Evolutionary conservation across 2,329 filamentous ascomycete genomes (phyloP).

Genomic region (Calonectria honghensis): DNA sequence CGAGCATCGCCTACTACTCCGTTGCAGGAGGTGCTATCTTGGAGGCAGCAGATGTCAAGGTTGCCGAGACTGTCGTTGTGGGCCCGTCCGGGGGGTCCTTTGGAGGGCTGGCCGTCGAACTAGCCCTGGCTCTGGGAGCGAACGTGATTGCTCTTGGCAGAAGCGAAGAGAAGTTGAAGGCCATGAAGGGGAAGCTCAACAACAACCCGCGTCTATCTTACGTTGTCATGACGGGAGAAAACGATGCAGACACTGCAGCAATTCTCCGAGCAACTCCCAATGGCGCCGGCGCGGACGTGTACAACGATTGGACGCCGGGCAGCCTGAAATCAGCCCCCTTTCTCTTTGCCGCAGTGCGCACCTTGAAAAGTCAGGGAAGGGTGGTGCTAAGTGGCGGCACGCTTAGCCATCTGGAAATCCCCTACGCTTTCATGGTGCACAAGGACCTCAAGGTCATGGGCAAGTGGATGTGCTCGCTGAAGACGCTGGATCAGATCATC

Average conservation of each 20-base stretch:
- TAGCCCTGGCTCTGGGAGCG: conserved; percentile 4
- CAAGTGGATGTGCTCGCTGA: conserved; percentile 33
- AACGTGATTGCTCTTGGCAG: conserved; percentile 28
- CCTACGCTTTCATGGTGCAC: conserved; percentile 27
- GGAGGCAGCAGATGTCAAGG: conserved; percentile 35
- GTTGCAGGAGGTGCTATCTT: conserved; percentile 33
- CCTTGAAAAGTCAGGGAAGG: conserved; percentile 28
- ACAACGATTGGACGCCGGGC: conserved; percentile 31
- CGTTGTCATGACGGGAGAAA: conserved; percentile 36
- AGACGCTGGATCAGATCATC: conserved; percentile 24
- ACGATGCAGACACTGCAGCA: conserved; percentile 13
- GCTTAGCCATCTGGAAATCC: conserved; percentile 19
- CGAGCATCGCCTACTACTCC: conserved; percentile 25
- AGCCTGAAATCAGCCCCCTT: conserved; percentile 11
- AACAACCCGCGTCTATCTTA: conserved; percentile 24
- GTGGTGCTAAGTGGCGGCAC: conserved; percentile 31
- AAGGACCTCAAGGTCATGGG: conserved; percentile 37
- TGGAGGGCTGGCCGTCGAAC: conserved; percentile 25
- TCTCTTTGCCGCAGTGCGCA: conserved; percentile 25
- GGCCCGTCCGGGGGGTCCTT: conserved; percentile 38
- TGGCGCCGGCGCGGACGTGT: conserved; percentile 27
- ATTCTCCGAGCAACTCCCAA: conserved; percentile 31
- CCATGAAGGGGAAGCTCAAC: conserved; percentile 32
- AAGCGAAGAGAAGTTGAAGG: conserved; percentile 9
- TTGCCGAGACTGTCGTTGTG: conserved; percentile 38